These are phyloP conservation scores for Didymella lethalis DNA, from an alignment of 2,329 filamentous ascomycete species.

Conservation along the genomic window DNA sequence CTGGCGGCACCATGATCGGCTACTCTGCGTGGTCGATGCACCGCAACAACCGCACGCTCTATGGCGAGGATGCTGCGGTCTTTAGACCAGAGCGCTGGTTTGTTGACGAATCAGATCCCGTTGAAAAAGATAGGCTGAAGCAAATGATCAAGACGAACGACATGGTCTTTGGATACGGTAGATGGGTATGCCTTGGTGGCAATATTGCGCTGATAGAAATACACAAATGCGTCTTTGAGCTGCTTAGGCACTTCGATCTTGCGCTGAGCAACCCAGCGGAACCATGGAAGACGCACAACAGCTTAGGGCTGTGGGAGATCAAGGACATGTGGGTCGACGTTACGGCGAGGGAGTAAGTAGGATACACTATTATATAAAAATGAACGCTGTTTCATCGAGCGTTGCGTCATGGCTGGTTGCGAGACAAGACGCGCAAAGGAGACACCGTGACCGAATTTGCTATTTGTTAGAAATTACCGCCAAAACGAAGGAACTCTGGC, in stretches of 20 bases:
- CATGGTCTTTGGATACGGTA: constrained; percentile 50
- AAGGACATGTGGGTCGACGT: constrained; percentile 46
- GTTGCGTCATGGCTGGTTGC: too few species aligned
- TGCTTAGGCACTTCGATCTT: constrained; percentile 46
- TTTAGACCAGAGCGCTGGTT: constrained; percentile 63
- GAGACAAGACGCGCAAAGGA: too few species aligned
- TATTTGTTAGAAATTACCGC: too few species aligned
- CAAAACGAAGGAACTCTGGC: too few species aligned
- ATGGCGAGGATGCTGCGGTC: constrained; percentile 52
- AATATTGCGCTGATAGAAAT: constrained; percentile 49
- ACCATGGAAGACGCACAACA: constrained; percentile 43
- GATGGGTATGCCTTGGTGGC: constrained; percentile 47
- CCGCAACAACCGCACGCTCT: constrained; percentile 40
- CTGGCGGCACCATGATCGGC: constrained; percentile 47
- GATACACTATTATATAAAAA: background rate
- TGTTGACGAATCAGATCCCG: constrained; percentile 29
- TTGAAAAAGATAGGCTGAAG: constrained; percentile 36
- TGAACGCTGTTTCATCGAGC: background rate
- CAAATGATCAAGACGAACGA: constrained; percentile 46
- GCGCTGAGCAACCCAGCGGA: constrained; percentile 39
- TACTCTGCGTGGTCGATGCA: constrained; percentile 47
- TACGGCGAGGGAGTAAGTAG: constrained; percentile 22
- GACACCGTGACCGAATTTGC: too few species aligned
- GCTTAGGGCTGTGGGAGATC: constrained; percentile 41
- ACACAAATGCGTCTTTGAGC: constrained; percentile 55